Base-by-base conservation (phyloP, 2,329 filamentous ascomycete genomes). In the Tolypocladium tropicale region DNA sequence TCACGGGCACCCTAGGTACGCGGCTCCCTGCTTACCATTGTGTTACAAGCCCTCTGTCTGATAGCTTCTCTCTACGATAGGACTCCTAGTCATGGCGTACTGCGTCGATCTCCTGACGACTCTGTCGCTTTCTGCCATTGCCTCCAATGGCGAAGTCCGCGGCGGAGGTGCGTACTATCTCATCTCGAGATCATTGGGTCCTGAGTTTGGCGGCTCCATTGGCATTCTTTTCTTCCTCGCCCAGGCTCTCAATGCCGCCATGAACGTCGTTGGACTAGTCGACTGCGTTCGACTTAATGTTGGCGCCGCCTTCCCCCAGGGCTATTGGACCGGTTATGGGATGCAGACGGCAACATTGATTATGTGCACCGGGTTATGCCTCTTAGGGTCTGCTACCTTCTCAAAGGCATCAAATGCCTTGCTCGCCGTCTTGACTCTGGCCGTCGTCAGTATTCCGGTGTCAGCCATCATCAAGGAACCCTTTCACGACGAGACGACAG, bases 211-310 rank as follows among this genome's bases (percentile, higher is more conserved):
- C 30, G 90, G 90, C 18, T 90, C 89, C 1, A 95, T 95, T 60
- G 90, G 90, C 2, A 79, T 95, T 28, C 82, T 95, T 14, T 95
- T 95, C 70, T 95, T 94, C 68, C 76, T 95, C n/a, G 89, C 90
- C n/a, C 89, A 90, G 61, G 86, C 89, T 2, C 83, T 95, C 65
- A 95, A 93, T 67, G 91, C 90, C 1, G 88, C 88, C 39, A 82
- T 95, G 78, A 95, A 95, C 65, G 83, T 92, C 28, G 89, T 95
- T 48, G 90, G 90, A 74, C 77, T 95, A 50, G 82, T 95, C 60
- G 88, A 94, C 71, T 95, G 89, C 64, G 78, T 95, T 56, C 83
- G 83, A 54, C 79, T 92, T 59, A 92, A 91, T 63, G 82, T 92
- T 64, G 88, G 86, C 2, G 67, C 75, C 21, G 75, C 80, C 52